Conservation (phyloP, 2,329 filamentous ascomycete genomes). For the Verticillium albo-atrum region DNA sequence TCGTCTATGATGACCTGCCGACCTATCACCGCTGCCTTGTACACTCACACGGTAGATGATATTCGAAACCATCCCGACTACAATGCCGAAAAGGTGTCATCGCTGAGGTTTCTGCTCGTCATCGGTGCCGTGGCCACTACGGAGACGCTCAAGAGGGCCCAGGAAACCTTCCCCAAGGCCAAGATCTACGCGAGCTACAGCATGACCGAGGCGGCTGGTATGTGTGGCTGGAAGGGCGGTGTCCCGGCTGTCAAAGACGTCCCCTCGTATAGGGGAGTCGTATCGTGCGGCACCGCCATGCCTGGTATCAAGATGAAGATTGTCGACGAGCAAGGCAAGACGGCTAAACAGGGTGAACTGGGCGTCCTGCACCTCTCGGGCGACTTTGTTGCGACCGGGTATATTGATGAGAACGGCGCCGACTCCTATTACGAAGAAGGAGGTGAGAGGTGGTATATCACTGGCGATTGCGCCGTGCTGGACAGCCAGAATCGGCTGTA, state of each 20-base stretch:
- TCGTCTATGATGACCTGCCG: not conserved
- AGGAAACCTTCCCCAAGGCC: not conserved
- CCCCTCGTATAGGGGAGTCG: not conserved
- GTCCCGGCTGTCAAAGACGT: not conserved
- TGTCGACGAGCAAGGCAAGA: not conserved
- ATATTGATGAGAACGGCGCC: not conserved
- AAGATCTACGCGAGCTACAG: not conserved
- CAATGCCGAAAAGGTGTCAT: not conserved
- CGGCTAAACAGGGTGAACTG: not conserved
- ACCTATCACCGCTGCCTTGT: not conserved
- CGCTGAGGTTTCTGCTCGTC: not conserved
- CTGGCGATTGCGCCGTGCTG: not conserved
- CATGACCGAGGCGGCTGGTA: conserved; percentile 1
- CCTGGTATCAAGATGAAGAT: not conserved
- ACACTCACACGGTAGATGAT: not conserved
- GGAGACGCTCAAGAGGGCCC: not conserved
- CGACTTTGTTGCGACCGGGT: not conserved
- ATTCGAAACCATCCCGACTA: not conserved
- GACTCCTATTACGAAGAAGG: not conserved
- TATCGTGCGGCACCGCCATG: not conserved
- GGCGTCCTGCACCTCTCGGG: not conserved
- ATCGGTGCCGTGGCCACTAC: not conserved
- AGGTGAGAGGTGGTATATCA: not conserved
- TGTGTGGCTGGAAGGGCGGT: not conserved
- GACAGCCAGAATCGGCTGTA: not conserved